Evolutionary conservation across 345 rosid species (phyloP).

Genomic region (Acer campestre): DNA sequence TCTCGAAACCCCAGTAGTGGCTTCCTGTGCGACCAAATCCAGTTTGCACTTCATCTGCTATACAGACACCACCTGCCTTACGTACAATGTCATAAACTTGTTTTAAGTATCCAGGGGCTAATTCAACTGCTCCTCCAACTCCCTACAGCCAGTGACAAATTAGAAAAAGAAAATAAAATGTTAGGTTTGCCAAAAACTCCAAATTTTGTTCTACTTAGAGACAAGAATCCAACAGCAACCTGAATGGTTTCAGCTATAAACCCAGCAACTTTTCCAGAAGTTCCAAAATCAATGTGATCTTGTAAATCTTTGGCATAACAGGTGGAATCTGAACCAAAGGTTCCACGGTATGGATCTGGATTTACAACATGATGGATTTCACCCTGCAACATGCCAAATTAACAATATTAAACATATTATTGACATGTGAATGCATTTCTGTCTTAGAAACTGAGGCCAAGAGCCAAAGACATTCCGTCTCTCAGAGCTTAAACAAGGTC

Average conservation of each 20-base stretch:
- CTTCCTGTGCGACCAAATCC: constrained; percentile 96
- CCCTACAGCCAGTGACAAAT: constrained; percentile 48
- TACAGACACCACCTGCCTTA: constrained; percentile 90
- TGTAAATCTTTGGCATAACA: constrained; percentile 84
- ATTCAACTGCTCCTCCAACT: constrained; percentile 93
- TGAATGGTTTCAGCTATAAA: constrained; percentile 94
- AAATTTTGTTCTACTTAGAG: constrained; percentile 10
- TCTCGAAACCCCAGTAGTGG: constrained; percentile 93
- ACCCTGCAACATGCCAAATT: constrained; percentile 51
- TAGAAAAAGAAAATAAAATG: neutral
- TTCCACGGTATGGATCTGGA: constrained; percentile 89
- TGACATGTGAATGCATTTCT: neutral
- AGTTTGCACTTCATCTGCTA: constrained; percentile 95
- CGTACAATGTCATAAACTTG: constrained; percentile 76
- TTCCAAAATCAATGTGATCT: constrained; percentile 91
- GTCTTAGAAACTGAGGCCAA: neutral
- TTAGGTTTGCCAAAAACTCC: neutral
- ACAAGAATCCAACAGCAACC: constrained; percentile 36
- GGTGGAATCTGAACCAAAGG: constrained; percentile 80
- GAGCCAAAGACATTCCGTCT: neutral
- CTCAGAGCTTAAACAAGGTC: neutral
- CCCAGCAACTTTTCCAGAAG: constrained; percentile 90
- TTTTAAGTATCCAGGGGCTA: constrained; percentile 92
- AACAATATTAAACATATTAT: neutral
- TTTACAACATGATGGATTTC: constrained; percentile 90